Conservation (phyloP, 306 rosid species). For the Mucuna pruriens region DNA sequence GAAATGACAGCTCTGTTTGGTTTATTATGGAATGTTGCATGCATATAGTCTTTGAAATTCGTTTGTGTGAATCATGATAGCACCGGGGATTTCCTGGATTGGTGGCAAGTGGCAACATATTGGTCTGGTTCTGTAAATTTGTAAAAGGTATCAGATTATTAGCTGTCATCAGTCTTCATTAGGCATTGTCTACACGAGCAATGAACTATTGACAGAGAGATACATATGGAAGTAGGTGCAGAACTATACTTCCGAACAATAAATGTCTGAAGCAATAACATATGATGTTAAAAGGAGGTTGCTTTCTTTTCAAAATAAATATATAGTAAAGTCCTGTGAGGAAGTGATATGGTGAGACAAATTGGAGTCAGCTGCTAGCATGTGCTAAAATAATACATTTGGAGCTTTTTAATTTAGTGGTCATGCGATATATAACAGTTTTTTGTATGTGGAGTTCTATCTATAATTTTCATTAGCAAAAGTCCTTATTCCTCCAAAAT, state of each 20-base stretch:
- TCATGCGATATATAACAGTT: neutral
- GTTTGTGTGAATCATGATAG: neutral
- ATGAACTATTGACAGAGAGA: neutral
- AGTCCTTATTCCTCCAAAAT: neutral
- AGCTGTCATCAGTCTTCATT: neutral
- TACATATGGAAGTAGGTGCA: neutral
- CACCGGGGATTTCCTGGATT: neutral
- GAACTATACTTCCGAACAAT: conserved; percentile 1
- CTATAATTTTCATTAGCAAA: neutral
- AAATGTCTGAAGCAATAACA: neutral
- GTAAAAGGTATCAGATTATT: neutral
- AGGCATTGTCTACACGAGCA: neutral
- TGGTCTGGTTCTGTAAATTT: conserved; percentile 1
- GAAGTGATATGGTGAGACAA: neutral
- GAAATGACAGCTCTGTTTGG: neutral
- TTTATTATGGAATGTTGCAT: neutral
- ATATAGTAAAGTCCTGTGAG: neutral
- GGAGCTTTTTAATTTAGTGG: neutral
- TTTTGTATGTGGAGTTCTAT: neutral
- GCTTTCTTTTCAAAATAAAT: neutral
- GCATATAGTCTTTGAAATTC: neutral
- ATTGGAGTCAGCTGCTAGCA: neutral
- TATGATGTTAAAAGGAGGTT: neutral
- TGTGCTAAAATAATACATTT: neutral
- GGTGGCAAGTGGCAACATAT: neutral